Evolutionary conservation across 192 early-diverging fungal species (phyloP).

Genomic region (Rhizoclosmatium globosum): DNA sequence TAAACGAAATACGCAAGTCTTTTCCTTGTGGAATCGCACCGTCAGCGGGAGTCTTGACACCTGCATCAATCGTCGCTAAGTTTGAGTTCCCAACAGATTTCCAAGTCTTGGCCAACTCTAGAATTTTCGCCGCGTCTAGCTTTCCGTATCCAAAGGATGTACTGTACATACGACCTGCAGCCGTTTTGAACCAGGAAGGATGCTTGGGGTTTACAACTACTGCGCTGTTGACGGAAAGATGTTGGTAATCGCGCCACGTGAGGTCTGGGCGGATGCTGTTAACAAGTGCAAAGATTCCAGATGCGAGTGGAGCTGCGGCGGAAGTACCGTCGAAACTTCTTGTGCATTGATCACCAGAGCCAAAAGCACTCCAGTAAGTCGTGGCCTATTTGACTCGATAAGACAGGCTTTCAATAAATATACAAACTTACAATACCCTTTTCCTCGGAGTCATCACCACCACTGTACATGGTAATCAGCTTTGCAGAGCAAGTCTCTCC

Average conservation of each 20-base stretch:
- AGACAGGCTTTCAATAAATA: background rate
- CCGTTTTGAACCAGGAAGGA: slow-evolving; percentile 75
- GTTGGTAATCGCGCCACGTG: slow-evolving; percentile 94
- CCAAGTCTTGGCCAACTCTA: slow-evolving; percentile 80
- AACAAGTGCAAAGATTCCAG: slow-evolving; percentile 89
- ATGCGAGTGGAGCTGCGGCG: slow-evolving; percentile 92
- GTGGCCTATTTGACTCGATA: slow-evolving; percentile 66
- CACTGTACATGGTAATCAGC: slow-evolving; percentile 86
- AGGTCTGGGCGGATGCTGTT: slow-evolving; percentile 83
- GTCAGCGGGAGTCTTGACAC: background rate
- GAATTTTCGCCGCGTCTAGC: slow-evolving; percentile 82
- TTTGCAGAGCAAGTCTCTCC: slow-evolving; percentile 91
- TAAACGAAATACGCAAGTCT: slow-evolving; percentile 20
- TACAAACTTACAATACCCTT: background rate
- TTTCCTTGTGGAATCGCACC: slow-evolving; percentile 59
- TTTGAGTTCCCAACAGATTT: slow-evolving; percentile 73
- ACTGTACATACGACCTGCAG: slow-evolving; percentile 80
- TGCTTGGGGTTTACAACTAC: slow-evolving; percentile 75
- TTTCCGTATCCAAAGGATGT: slow-evolving; percentile 96
- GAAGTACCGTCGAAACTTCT: slow-evolving; percentile 89
- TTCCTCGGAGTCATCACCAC: slow-evolving; percentile 30
- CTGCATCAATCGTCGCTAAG: slow-evolving; percentile 42
- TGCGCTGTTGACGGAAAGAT: slow-evolving; percentile 80
- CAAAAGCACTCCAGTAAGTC: slow-evolving; percentile 74
- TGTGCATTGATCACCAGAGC: slow-evolving; percentile 64